Conservation (phyloP, 495 filamentous ascomycete species). For the Aspergillus indologenus region DNA sequence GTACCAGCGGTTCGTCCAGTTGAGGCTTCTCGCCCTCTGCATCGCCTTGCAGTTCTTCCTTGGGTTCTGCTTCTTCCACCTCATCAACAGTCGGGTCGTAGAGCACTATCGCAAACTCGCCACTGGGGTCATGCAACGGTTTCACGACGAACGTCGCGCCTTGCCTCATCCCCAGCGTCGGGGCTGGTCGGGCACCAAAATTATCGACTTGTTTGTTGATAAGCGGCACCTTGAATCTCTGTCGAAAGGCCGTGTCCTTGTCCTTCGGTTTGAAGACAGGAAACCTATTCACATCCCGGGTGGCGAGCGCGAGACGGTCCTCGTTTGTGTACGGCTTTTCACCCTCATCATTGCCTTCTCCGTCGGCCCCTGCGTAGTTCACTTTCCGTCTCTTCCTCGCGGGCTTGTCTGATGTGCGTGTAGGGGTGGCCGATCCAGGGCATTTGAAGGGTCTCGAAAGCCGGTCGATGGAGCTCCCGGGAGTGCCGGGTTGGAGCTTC, state of each 20-base stretch:
- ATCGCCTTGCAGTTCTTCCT: constrained; percentile 49
- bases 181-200: constrained; percentile 73
- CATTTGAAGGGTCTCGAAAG: constrained; percentile 90
- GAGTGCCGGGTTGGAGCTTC: constrained; percentile 31
- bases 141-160: constrained; percentile 85
- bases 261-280: constrained; percentile 89
- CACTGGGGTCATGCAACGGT: constrained; percentile 89
- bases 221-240: constrained; percentile 81
- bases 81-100: constrained; percentile 95
- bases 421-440: constrained; percentile 72
- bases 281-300: constrained; percentile 84
- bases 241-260: constrained; percentile 74
- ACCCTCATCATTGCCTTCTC: constrained; percentile 55
- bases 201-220: constrained; percentile 73
- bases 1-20: constrained; percentile 77
- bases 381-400: constrained; percentile 84
- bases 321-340: constrained; percentile 88
- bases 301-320: constrained; percentile 80
- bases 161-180: constrained; percentile 79
- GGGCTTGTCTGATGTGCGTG: constrained; percentile 74
- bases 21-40: constrained; percentile 52
- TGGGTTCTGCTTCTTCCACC: constrained; percentile 54
- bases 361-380: constrained; percentile 83
- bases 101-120: constrained; percentile 94
- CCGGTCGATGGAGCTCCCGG: constrained; percentile 59